Percentiles rank a stretch among this genome's conserved stretches.
These are phyloP conservation scores for Ogataea paradorogensis DNA, from an alignment of 805 yeast species.

Conservation along the genomic window DNA sequence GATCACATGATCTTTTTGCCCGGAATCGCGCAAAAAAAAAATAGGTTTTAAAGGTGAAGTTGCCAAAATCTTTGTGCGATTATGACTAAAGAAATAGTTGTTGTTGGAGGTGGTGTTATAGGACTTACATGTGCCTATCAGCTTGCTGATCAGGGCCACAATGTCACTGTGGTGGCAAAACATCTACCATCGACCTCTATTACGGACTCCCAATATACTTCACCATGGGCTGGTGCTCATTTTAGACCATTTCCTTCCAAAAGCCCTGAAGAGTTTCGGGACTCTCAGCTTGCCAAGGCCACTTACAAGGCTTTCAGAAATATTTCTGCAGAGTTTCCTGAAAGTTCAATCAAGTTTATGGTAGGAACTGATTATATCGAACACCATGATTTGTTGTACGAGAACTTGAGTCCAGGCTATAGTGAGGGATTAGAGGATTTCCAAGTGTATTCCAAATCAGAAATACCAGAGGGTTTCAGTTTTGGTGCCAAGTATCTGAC, in stretches of 20 bases:
- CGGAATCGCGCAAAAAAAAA: not conserved
- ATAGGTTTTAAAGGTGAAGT: not conserved
- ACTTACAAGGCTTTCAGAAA: slow-evolving; percentile 45
- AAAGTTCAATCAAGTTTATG: slow-evolving; percentile 49
- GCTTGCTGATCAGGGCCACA: slow-evolving; percentile 37
- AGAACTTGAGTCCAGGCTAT: slow-evolving; percentile 39
- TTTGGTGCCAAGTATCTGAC: slow-evolving; percentile 53
- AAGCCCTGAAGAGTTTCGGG: slow-evolving; percentile 39
- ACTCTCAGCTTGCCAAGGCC: slow-evolving; percentile 43
- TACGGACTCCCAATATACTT: slow-evolving; percentile 40
- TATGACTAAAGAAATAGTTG: slow-evolving; percentile 29
- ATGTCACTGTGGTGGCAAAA: slow-evolving; percentile 43
- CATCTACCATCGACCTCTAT: slow-evolving; percentile 36
- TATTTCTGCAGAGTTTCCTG: slow-evolving; percentile 42
- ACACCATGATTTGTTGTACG: slow-evolving; percentile 39
- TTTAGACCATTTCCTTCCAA: slow-evolving; percentile 63
- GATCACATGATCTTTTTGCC: not conserved
- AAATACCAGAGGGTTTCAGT: slow-evolving; percentile 38
- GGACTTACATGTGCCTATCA: slow-evolving; percentile 54
- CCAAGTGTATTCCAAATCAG: slow-evolving; percentile 21
- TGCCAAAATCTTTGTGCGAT: no score
- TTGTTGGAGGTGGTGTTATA: slow-evolving; percentile 58
- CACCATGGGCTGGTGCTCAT: slow-evolving; percentile 81
- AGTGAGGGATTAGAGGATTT: slow-evolving; percentile 37
- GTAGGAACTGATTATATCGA: slow-evolving; percentile 60